Base-by-base conservation (phyloP, 495 filamentous ascomycete species). In the Xylaria nigripes region DNA sequence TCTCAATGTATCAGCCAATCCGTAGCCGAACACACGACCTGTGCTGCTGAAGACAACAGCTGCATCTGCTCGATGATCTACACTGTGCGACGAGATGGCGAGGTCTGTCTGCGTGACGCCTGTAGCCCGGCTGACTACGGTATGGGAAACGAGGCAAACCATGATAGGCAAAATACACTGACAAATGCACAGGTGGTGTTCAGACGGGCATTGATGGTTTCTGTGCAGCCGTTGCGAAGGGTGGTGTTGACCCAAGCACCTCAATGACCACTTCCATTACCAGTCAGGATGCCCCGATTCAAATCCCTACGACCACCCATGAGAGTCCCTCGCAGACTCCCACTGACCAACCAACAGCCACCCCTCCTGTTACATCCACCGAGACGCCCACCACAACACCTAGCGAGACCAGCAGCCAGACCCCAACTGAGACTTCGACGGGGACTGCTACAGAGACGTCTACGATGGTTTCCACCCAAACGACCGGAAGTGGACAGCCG, bases 31-130 rank as follows among this genome's bases (percentile, higher is more conserved):
- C 52, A 65, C 48, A 72, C 71, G 27, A 63, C 55, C 34, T 77
- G 74, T 63, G 54, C 30, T 19, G 24, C 34, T 24, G 58, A 54
- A 49, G 74, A 78, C 66, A 68, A 66, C 58, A 41, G 58, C 38
- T 78, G 76, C 64, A 67, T 72, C 56, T 79, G 76, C 66, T 48
- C 47, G 45, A 30, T 62, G 21, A 57, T 62, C 24, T 67, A 67
- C 53, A 62, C 64, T 18, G 45, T 67, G 47, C 63, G 63, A 58
- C 64, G 64, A 2, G 61, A 67, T 40, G 64, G 64, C 34, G 64
- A 67, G 55, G 57, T 57, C 23, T 67, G 64, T 45, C 59, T 67
- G 42, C 64, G 64, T 15, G 27, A 47, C 15, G 59, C 48, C 29
- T 67, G 64, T 55, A 60, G 56, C 24, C 41, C 21, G 15, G 25